Evolutionary conservation across 1,139 yeast species (phyloP), one percentile per base, ranked within the genome.

Genomic region (Magnusiomyces sp.): DNA sequence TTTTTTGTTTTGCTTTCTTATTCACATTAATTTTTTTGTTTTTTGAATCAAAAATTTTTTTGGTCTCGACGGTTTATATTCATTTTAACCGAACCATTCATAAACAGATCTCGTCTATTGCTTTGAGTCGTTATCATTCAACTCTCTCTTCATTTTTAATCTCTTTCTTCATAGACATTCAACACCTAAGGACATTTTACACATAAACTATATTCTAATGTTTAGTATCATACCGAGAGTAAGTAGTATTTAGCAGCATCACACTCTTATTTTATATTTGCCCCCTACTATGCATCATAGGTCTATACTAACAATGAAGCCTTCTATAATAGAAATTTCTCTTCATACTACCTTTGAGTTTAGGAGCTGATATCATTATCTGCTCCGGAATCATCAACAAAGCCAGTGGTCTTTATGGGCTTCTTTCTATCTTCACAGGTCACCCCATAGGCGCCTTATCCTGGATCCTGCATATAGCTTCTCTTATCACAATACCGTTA

Each of bases 341-440:
- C 34, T 79, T 80, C 20, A 59, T 75, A 42, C 67, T 88, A 23
- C 97, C 97, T 2, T 75, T 92, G 41, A 87, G 83, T 62, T 75
- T 86, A 37, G 97, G 97, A 9, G 95, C 89, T 23, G 97, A 92
- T 65, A 65, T 88, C 11, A 78, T 86, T 23, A 71, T 89, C n/a
- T 84, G 88, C 1, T 72, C 85, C 38, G 83, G 94, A 20, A 77
- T 89, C 45, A 74, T 90, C 59, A 90, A 92, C 70, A 90, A 90
- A 65, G 88, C 92, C 55, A 82, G 95, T 51, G 97, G 97, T 9
- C 72, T 82, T 29, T 92, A 83, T 66, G 98, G 97, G 31, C 72
- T 90, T 40, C 71, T 90, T 36, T 89, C 97, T 1, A 68, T 92
- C 42, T 76, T 92, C 61, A 90, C 97, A 0, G 74, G 96, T 1